phyloP scores from a whole-genome alignment of 106 monocot species.

The Hemerocallis citrina region DNA sequence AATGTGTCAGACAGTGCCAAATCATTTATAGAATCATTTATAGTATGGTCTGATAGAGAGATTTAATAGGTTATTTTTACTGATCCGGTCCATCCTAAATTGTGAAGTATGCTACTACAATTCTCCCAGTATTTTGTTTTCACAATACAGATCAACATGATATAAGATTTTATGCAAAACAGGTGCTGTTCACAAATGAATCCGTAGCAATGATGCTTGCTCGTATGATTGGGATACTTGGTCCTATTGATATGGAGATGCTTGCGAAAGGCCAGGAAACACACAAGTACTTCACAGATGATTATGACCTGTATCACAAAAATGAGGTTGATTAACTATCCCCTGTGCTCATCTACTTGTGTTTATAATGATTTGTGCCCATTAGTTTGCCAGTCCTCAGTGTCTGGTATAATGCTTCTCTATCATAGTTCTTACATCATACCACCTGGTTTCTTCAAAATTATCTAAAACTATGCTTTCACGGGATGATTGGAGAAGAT shows the following conservation, averaged over 20 bases:
- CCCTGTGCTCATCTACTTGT: background rate
- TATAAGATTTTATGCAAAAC: conserved; percentile 6
- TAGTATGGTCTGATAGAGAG: too few relatives aligned
- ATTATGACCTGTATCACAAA: conserved; percentile 52
- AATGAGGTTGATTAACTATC: conserved; percentile 54
- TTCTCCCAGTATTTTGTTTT: background rate
- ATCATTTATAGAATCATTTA: too few relatives aligned
- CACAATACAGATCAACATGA: background rate
- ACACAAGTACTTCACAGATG: conserved; percentile 70
- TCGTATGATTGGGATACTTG: conserved; percentile 80
- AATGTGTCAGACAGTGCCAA: too few relatives aligned
- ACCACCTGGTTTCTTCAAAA: background rate
- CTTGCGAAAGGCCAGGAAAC: conserved; percentile 57
- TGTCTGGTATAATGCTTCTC: background rate
- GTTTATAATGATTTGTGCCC: background rate
- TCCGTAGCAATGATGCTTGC: conserved; percentile 59
- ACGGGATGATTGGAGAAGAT: background rate
- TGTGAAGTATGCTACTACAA: too few relatives aligned
- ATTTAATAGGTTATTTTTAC: too few relatives aligned
- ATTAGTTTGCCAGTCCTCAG: background rate
- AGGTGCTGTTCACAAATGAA: conserved; percentile 93
- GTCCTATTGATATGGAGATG: conserved; percentile 82
- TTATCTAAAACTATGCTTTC: background rate
- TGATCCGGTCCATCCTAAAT: too few relatives aligned
- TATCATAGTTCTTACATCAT: background rate